Percentiles rank a stretch among this genome's conserved stretches.
These are phyloP conservation scores for Boletellus sp. DNA, from an alignment of 768 basidiomycete genomes.

Conservation along the genomic window DNA sequence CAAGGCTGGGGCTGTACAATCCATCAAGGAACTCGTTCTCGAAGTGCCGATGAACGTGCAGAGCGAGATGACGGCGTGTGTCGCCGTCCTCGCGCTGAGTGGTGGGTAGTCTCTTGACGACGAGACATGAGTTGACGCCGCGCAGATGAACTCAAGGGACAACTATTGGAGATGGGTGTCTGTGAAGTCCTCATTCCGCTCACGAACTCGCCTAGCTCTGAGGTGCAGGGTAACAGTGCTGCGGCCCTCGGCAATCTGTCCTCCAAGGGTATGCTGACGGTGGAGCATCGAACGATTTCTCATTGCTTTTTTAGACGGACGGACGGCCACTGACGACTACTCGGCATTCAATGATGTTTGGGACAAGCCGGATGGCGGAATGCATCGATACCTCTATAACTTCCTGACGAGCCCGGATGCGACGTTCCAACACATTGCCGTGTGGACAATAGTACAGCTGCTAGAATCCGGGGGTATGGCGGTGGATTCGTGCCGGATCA, in stretches of 20 bases:
- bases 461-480: slow-evolving; percentile 86
- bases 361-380: slow-evolving; percentile 96
- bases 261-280: slow-evolving; percentile 69
- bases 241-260: slow-evolving; percentile 97
- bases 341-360: slow-evolving; percentile 97
- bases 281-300: background rate
- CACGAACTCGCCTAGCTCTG: slow-evolving; percentile 93
- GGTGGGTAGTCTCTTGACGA: slow-evolving; percentile 49
- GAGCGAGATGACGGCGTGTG: slow-evolving; percentile 99
- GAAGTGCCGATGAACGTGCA: slow-evolving; percentile 96
- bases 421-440: slow-evolving; percentile 99
- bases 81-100: slow-evolving; percentile 92
- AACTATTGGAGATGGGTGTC: slow-evolving; percentile 96
- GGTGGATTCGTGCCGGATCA: background rate
- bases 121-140: slow-evolving; percentile 1
- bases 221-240: slow-evolving; percentile 98
- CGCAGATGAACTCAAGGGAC: slow-evolving; percentile 93
- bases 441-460: slow-evolving; percentile 98
- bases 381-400: slow-evolving; percentile 90
- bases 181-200: slow-evolving; percentile 96
- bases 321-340: slow-evolving; percentile 80
- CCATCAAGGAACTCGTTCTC: slow-evolving; percentile 94
- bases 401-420: slow-evolving; percentile 93
- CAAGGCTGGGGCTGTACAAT: slow-evolving; percentile 93
- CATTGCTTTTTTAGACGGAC: slow-evolving; percentile 52